These are phyloP conservation scores for Cercophora samala DNA, from an alignment of 495 filamentous ascomycete species.

Conservation along the genomic window DNA sequence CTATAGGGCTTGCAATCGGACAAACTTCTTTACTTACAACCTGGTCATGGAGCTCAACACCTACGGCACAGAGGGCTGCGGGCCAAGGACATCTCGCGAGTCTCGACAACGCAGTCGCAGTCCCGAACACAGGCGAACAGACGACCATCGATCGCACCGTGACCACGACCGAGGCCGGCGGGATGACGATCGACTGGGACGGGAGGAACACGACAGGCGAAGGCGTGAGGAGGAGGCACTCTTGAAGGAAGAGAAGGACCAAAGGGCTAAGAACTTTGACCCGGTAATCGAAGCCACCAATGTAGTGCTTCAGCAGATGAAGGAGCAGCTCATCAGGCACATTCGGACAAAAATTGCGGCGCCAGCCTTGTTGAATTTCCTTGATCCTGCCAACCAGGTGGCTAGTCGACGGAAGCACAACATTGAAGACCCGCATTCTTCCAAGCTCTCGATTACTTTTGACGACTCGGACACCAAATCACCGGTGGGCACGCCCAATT, in stretches of 20 bases:
- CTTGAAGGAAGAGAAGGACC: conserved; percentile 79
- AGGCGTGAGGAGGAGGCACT: conserved; percentile 67
- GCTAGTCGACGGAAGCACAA: conserved; percentile 73
- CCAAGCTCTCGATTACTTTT: conserved; percentile 37
- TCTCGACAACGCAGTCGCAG: conserved; percentile 28
- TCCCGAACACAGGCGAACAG: conserved; percentile 29
- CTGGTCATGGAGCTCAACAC: conserved; percentile 87
- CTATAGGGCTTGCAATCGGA: conserved; percentile 66
- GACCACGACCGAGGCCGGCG: conserved; percentile 43
- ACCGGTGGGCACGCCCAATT: conserved; percentile 63
- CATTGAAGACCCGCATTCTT: conserved; percentile 64
- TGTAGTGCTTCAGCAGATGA: conserved; percentile 73
- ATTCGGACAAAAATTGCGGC: conserved; percentile 80
- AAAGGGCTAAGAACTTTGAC: conserved; percentile 78
- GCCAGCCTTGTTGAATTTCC: conserved; percentile 74
- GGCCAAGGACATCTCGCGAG: conserved; percentile 44
- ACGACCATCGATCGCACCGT: conserved; percentile 51
- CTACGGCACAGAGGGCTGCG: conserved; percentile 62
- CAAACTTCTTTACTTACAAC: conserved; percentile 81
- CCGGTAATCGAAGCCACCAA: conserved; percentile 78
- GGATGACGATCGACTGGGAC: conserved; percentile 56
- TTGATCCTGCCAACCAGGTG: conserved; percentile 76
- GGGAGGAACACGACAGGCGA: conserved; percentile 43
- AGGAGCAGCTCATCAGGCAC: conserved; percentile 77
- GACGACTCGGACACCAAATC: conserved; percentile 57